phyloP scores from a whole-genome alignment of 139 green algal species.

The Pseudopediastrum boryanum region DNA sequence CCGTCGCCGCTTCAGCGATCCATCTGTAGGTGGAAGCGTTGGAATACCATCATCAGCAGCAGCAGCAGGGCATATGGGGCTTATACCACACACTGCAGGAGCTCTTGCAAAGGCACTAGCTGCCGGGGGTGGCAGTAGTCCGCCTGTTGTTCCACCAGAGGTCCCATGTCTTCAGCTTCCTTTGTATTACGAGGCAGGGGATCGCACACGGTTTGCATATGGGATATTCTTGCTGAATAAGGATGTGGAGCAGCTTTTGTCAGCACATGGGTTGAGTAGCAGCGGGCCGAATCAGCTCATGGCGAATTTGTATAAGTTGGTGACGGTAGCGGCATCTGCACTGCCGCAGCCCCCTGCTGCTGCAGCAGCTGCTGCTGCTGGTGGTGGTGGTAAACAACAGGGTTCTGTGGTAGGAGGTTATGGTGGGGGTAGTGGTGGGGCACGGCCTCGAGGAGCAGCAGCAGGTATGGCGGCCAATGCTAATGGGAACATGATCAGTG shows the following conservation, averaged over 20 bases:
- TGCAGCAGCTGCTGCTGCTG: not conserved
- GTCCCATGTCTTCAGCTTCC: constrained; percentile 44
- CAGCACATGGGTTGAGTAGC: constrained; percentile 65
- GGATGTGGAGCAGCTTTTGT: constrained; percentile 76
- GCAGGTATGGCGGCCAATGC: too few species aligned
- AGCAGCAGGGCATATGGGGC: not conserved
- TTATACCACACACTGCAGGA: not conserved
- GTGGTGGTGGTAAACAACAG: too few species aligned
- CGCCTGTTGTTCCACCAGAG: constrained; percentile 13
- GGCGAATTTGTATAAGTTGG: constrained; percentile 66
- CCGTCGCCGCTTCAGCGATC: not conserved
- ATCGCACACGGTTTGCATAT: constrained; percentile 72
- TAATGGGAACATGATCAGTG: too few species aligned
- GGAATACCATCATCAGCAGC: not conserved
- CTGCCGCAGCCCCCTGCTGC: constrained; percentile 20
- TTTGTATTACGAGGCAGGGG: constrained; percentile 62
- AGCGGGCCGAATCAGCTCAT: constrained; percentile 61
- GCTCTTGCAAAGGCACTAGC: not conserved
- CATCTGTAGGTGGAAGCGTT: not conserved
- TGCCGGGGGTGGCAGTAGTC: not conserved
- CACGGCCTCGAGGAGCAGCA: too few species aligned
- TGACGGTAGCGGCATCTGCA: constrained; percentile 52
- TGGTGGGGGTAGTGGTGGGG: too few species aligned
- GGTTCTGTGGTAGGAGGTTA: too few species aligned
- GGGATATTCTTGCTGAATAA: constrained; percentile 78